Evolutionary conservation across 1,284 basidiomycete species (phyloP).

Genomic region (Testicularia cyperi): DNA sequence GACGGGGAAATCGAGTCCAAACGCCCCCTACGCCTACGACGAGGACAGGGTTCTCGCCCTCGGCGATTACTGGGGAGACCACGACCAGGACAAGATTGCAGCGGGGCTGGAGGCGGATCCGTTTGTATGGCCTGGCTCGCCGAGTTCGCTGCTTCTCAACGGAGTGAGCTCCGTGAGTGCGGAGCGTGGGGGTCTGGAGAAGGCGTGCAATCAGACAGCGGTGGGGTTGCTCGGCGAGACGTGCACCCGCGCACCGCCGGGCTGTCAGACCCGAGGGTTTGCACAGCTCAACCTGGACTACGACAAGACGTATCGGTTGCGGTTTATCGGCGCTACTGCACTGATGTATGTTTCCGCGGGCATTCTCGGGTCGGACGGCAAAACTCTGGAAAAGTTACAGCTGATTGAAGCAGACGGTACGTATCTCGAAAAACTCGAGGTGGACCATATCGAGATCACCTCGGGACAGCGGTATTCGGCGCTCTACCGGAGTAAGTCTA

Average conservation of each 20-base stretch:
- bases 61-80: slow-evolving; percentile 36
- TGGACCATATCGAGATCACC: slow-evolving; percentile 30
- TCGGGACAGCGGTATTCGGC: slow-evolving; percentile 48
- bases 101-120: slow-evolving; percentile 23
- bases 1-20: neutral
- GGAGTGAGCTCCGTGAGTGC: too few relatives aligned
- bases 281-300: slow-evolving; percentile 35
- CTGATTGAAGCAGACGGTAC: slow-evolving; percentile 50
- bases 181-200: too few relatives aligned
- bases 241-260: slow-evolving; percentile 2
- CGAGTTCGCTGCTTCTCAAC: slow-evolving; percentile 41
- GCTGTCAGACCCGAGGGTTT: neutral
- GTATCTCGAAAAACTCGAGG: slow-evolving; percentile 21
- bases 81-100: slow-evolving; percentile 3
- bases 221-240: neutral
- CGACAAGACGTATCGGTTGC: slow-evolving; percentile 32
- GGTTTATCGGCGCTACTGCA: slow-evolving; percentile 22
- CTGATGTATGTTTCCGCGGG: slow-evolving; percentile 24
- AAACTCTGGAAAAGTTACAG: slow-evolving; percentile 8
- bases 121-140: slow-evolving; percentile 45
- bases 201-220: slow-evolving; percentile 29
- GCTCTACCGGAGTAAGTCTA: slow-evolving; percentile 15
- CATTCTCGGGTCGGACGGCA: slow-evolving; percentile 3
- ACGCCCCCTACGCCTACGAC: slow-evolving; percentile 17
- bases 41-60: slow-evolving; percentile 37